Evolutionary conservation across 2,329 filamentous ascomycete genomes (phyloP).

Genomic region (Aspergillus jensenii): DNA sequence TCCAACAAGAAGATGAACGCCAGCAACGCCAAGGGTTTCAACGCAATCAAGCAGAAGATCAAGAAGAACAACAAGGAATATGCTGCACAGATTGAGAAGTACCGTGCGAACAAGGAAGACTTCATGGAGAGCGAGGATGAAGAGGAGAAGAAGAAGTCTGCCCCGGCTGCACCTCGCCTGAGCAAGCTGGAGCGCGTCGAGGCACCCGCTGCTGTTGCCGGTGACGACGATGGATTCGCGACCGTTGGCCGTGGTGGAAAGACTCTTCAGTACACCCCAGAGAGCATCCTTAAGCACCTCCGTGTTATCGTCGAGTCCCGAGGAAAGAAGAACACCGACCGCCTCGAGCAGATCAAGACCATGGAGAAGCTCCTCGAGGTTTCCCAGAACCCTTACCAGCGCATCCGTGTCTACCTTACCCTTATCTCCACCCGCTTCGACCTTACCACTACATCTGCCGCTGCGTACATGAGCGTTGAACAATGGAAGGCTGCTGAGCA

Average conservation of each 20-base stretch:
- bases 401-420: constrained; percentile 86
- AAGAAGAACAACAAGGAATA: constrained; percentile 99
- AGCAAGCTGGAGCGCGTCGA: constrained; percentile 41
- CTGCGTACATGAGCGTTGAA: constrained; percentile 84
- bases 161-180: constrained; percentile 53
- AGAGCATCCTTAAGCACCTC: constrained; percentile 97
- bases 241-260: constrained; percentile 87
- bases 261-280: constrained; percentile 86
- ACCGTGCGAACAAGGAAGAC: constrained; percentile 77
- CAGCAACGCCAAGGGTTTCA: constrained; percentile 87
- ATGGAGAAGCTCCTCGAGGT: constrained; percentile 97
- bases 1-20: constrained; percentile 98
- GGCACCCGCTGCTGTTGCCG: constrained; percentile 53
- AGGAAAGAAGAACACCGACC: constrained; percentile 98
- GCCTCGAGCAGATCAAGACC: constrained; percentile 87
- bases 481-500: constrained; percentile 95
- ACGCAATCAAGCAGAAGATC: constrained; percentile 96
- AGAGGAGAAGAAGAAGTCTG: constrained; percentile 64
- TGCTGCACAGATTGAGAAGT: constrained; percentile 81
- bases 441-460: constrained; percentile 70
- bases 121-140: constrained; percentile 75
- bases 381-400: constrained; percentile 86
- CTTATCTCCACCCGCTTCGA: constrained; percentile 94
- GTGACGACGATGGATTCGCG: constrained; percentile 82
- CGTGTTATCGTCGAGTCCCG: constrained; percentile 89